Evolutionary conservation across 2,329 filamentous ascomycete genomes (phyloP).

Genomic region (Drechmeria coniospora): DNA sequence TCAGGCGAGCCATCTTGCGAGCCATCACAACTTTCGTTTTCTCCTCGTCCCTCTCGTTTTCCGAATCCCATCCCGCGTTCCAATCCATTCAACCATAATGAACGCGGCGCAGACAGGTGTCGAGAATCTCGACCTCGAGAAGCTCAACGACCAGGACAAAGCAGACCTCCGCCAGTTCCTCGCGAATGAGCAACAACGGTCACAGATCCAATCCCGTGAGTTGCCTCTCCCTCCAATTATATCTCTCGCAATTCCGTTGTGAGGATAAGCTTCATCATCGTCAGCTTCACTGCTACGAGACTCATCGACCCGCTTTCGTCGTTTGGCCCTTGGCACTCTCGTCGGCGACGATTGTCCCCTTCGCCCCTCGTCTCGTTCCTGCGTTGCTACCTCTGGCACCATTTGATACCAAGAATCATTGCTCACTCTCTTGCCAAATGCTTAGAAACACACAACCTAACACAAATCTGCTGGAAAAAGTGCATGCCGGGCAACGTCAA

Average conservation of each 20-base stretch:
- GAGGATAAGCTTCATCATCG: no score
- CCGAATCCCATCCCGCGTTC: neutral
- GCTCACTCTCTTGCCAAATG: no score
- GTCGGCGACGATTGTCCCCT: no score
- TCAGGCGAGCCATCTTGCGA: no score
- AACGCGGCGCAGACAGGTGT: slow-evolving; percentile 21
- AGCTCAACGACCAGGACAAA: slow-evolving; percentile 70
- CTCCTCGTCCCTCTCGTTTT: neutral
- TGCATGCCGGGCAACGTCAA: slow-evolving; percentile 67
- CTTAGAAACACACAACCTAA: slow-evolving; percentile 40
- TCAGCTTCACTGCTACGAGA: no score
- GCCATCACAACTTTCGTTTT: slow-evolving; percentile 1
- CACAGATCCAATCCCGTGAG: slow-evolving; percentile 47
- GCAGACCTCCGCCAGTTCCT: slow-evolving; percentile 78
- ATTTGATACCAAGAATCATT: no score
- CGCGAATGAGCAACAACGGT: slow-evolving; percentile 70
- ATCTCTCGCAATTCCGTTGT: neutral
- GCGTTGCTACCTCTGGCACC: no score
- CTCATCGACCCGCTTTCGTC: no score
- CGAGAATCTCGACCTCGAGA: slow-evolving; percentile 49
- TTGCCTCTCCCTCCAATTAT: slow-evolving; percentile 7
- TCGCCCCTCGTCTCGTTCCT: no score
- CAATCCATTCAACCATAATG: slow-evolving; percentile 12
- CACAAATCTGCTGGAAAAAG: slow-evolving; percentile 85
- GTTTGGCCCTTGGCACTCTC: no score